A percentile compares a stretch with the other conserved stretches of the same genome.
Conservation (phyloP, 1,284 basidiomycete species). For the Boletus austroedulis region DNA sequence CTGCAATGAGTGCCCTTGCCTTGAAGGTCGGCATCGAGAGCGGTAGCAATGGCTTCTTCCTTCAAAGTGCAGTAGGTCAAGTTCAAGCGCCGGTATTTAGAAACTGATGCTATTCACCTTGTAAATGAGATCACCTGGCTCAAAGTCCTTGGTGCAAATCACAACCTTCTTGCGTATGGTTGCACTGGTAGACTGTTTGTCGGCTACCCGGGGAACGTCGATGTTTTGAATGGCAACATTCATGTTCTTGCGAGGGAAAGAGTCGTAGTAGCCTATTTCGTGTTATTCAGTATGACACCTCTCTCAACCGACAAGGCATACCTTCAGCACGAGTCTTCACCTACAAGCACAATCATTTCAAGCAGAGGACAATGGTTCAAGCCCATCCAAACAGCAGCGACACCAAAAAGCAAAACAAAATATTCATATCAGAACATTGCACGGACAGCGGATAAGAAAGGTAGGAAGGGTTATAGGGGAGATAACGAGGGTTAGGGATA, state of each 20-base stretch:
- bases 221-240: slow-evolving; percentile 59
- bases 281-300: slow-evolving; percentile 28
- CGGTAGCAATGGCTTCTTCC: slow-evolving; percentile 70
- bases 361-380: slow-evolving; percentile 15
- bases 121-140: slow-evolving; percentile 71
- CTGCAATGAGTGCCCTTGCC: slow-evolving; percentile 63
- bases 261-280: slow-evolving; percentile 64
- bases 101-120: slow-evolving; percentile 47
- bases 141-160: slow-evolving; percentile 64
- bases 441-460: slow-evolving; percentile 22
- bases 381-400: slow-evolving; percentile 22
- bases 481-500: slow-evolving; percentile 22
- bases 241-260: slow-evolving; percentile 67
- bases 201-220: slow-evolving; percentile 34
- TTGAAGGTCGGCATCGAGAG: slow-evolving; percentile 68
- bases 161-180: slow-evolving; percentile 51
- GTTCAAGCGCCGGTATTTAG: neutral
- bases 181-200: slow-evolving; percentile 25
- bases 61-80: slow-evolving; percentile 29
- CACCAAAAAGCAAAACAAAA: slow-evolving; percentile 37
- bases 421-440: slow-evolving; percentile 64
- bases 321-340: slow-evolving; percentile 69
- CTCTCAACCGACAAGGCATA: slow-evolving; percentile 46
- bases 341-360: slow-evolving; percentile 39
- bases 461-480: slow-evolving; percentile 20